A percentile compares a stretch with the other conserved stretches of the same genome.
These are phyloP conservation scores for Umbellularia californica DNA, from an alignment of 164 flowering plant genomes.

Conservation along the genomic window DNA sequence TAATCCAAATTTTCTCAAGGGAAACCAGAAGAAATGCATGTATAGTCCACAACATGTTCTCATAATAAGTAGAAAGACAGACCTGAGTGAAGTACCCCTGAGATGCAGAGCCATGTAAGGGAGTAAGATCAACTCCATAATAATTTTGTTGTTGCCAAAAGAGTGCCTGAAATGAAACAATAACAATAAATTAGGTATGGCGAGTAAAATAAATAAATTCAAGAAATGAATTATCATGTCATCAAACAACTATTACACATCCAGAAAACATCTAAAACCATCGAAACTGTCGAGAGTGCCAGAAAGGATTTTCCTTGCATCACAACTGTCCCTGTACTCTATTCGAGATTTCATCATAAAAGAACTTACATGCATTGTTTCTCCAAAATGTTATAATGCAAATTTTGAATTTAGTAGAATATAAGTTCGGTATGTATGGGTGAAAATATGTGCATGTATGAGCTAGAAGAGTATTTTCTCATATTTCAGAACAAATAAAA, in stretches of 20 bases:
- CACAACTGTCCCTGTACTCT: no score
- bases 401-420: not conserved
- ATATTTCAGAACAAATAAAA: not conserved
- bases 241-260: not conserved
- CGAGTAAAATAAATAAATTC: not conserved
- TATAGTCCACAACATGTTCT: not conserved
- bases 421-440: no score
- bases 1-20: not conserved
- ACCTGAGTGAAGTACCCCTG: conserved; percentile 96
- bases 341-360: no score
- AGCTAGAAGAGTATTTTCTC: no score
- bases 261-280: not conserved
- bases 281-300: no score
- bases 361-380: no score
- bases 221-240: no score
- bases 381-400: no score
- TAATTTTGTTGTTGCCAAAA: conserved; percentile 98
- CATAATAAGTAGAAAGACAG: conserved; percentile 1
- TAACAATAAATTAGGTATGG: conserved; percentile 4
- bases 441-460: no score
- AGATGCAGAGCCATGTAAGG: conserved; percentile 82
- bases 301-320: no score
- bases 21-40: not conserved
- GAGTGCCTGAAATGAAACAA: conserved; percentile 56
- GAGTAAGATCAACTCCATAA: conserved; percentile 86